phyloP scores from a whole-genome alignment of 768 basidiomycete species.

The Amanita pseudoporphyria region DNA sequence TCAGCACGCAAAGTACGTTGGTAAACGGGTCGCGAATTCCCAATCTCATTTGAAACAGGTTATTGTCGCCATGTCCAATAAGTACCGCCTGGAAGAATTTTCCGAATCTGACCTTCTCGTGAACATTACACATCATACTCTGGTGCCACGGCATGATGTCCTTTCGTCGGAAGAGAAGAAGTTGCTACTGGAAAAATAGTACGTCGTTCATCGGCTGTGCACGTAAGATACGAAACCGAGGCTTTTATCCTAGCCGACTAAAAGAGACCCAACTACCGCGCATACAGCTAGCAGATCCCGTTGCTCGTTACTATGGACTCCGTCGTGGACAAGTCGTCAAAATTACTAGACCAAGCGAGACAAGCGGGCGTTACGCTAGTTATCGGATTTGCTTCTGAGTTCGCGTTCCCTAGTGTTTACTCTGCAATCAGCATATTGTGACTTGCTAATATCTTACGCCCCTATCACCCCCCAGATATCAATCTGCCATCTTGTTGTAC shows the following conservation, averaged over 20 bases:
- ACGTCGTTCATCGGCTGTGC: constrained; percentile 24
- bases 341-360: constrained; percentile 95
- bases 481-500: constrained; percentile 1
- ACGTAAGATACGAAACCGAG: constrained; percentile 8
- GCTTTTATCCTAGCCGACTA: constrained; percentile 57
- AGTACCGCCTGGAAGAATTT: constrained; percentile 91
- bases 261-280: constrained; percentile 98
- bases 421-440: background rate
- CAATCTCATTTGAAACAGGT: constrained; percentile 42
- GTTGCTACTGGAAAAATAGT: constrained; percentile 87
- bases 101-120: constrained; percentile 94
- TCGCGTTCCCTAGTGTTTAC: background rate
- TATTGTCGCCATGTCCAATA: constrained; percentile 79
- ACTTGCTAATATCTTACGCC: background rate
- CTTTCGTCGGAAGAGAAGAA: constrained; percentile 82
- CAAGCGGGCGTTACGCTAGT: constrained; percentile 87
- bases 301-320: constrained; percentile 97
- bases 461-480: background rate
- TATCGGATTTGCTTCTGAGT: constrained; percentile 81
- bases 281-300: constrained; percentile 92
- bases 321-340: constrained; percentile 95
- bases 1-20: constrained; percentile 80
- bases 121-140: constrained; percentile 93
- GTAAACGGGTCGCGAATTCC: background rate
- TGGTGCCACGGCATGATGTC: constrained; percentile 91